Base-by-base conservation (phyloP, 164 flowering plant species). In the Sextonia rubra region DNA sequence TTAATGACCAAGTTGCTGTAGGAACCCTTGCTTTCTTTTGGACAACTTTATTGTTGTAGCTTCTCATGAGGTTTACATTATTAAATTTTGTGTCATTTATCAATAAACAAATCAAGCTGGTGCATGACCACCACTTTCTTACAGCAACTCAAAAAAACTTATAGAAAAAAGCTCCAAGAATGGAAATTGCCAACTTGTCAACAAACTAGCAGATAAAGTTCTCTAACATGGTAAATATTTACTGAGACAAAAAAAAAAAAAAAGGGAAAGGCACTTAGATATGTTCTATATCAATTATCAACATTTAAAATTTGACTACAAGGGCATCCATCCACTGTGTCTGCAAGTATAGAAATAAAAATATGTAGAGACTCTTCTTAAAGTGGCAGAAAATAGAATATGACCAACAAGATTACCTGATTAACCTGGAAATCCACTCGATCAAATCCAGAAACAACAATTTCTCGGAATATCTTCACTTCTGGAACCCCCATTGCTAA, bases 401-500 rank as follows among this genome's bases (percentile, higher is more conserved):
- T 48, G 22, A 18, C 47, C 14, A 12, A 70, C 61, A 58, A 56
- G 58, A 4, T 73, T 79, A 93, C 99, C 99, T 93, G 99, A 83
- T 88, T 80, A 76, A 90, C 98, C 48, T 89, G 80, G 77, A 91
- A 96, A 64, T 82, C 88, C 14, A 88, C 67, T 60, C 92, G 92
- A 72, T 96, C 94, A 86, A 96, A 93, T 74, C 89, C 89, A 73
- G 97, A 88, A 44, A 96, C 92, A 75, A 60, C 71, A 71, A 82
- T 91, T 79, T 96, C 98, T 48, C 94, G 86, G 73, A 92, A 96
- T 73, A 89, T 80, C 82, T 83, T 91, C 90, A 93, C 71, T 12
- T 89, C 89, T 18, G 97, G 98, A 71, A 76, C 81, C 56, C 77
- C 86, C 22, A 72, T 20, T 69, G 75, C 84, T 71, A 96, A 74